phyloP scores from a whole-genome alignment of 495 filamentous ascomycete species.

The Penicillium verhagenii region DNA sequence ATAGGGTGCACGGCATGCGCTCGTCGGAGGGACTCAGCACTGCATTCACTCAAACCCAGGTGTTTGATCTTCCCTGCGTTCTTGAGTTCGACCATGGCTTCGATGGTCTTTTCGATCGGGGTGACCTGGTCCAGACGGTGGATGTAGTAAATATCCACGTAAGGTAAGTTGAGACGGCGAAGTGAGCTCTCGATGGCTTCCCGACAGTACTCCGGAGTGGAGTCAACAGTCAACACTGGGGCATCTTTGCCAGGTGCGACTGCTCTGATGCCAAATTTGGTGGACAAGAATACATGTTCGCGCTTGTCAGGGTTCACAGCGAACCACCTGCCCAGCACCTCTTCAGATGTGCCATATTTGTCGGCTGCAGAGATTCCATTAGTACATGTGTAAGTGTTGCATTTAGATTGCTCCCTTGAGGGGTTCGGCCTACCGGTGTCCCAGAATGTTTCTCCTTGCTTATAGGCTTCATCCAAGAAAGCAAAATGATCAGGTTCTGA shows the following conservation, averaged over 20 bases:
- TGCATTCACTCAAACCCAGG: conserved; percentile 59
- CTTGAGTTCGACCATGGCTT: conserved; percentile 48
- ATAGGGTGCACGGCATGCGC: conserved; percentile 61
- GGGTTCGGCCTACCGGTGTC: conserved; percentile 49
- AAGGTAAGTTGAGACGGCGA: conserved; percentile 47
- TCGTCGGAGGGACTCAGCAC: conserved; percentile 56
- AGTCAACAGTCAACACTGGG: conserved; percentile 30
- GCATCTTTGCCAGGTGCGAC: conserved; percentile 12
- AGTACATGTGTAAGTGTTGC: too few species aligned
- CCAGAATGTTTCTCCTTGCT: conserved; percentile 58
- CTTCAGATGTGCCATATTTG: conserved; percentile 41
- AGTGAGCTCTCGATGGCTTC: conserved; percentile 51
- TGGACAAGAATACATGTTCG: conserved; percentile 56
- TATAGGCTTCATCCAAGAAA: conserved; percentile 47
- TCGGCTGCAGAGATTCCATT: conserved; percentile 47
- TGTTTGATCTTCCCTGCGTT: conserved; percentile 58
- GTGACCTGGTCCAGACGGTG: conserved; percentile 45
- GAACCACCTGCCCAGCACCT: conserved; percentile 58
- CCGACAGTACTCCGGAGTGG: conserved; percentile 53
- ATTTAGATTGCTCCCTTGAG: too few species aligned
- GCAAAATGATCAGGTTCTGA: conserved; percentile 38
- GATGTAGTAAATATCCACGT: conserved; percentile 62
- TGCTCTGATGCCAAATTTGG: conserved; percentile 59
- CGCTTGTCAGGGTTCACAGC: conserved; percentile 51
- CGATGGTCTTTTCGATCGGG: conserved; percentile 65